Percentiles rank a stretch among this genome's conserved stretches.
phyloP scores from a whole-genome alignment of 192 early-diverging fungal genomes.

The Martensiomyces pterosporus region DNA sequence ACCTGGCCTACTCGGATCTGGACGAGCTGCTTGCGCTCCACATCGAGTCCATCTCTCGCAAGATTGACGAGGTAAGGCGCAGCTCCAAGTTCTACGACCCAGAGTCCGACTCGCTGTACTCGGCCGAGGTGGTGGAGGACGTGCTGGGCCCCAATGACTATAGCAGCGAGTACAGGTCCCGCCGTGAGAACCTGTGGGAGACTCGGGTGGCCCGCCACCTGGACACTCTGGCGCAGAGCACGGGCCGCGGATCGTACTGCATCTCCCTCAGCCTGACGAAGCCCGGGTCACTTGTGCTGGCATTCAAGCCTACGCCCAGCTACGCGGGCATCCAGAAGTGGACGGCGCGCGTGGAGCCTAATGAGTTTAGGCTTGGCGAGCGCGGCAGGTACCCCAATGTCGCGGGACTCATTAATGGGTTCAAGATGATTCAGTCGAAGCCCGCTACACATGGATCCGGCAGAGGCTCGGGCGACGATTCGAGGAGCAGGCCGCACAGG shows the following conservation, averaged over 20 bases:
- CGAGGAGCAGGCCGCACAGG: constrained; percentile 2
- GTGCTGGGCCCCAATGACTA: constrained; percentile 22
- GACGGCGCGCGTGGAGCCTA: constrained; percentile 71
- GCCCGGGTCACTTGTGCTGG: constrained; percentile 70
- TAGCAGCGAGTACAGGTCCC: constrained; percentile 11
- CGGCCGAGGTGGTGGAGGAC: constrained; percentile 44
- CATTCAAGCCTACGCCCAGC: constrained; percentile 73
- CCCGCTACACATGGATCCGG: constrained; percentile 1
- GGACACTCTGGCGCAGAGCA: constrained; percentile 54
- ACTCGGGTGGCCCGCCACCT: constrained; percentile 43
- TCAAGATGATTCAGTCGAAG: constrained; percentile 66
- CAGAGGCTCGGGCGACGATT: constrained; percentile 3
- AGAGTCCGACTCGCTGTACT: constrained; percentile 53
- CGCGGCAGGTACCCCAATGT: constrained; percentile 61
- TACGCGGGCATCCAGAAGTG: constrained; percentile 58
- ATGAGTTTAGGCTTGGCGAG: constrained; percentile 70
- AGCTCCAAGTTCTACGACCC: constrained; percentile 76
- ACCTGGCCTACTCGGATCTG: constrained; percentile 72
- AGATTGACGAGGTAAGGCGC: constrained; percentile 63
- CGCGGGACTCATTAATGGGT: constrained; percentile 67
- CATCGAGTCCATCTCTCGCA: constrained; percentile 76
- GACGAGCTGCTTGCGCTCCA: constrained; percentile 89
- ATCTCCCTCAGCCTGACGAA: constrained; percentile 62
- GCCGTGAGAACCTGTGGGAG: constrained; percentile 40
- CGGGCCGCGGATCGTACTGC: constrained; percentile 74